Evolutionary conservation across 257 asterid species (phyloP).

Genomic region (Agastache rugosa): DNA sequence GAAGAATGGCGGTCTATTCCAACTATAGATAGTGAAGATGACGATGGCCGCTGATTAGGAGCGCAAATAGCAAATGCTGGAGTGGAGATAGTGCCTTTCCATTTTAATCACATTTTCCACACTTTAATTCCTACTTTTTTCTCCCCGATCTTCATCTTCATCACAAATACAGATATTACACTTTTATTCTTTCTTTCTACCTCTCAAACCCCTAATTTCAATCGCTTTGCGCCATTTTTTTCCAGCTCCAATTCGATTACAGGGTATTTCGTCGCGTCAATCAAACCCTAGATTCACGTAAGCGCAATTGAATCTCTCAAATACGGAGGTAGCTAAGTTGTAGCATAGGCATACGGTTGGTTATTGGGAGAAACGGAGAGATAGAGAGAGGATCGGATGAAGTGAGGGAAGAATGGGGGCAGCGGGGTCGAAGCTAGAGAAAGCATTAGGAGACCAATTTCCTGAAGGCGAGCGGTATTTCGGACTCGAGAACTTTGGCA

Average conservation of each 20-base stretch:
- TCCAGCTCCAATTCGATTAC: conserved; percentile 2
- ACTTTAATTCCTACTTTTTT: conserved; percentile 5
- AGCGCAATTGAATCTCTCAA: conserved; percentile 30
- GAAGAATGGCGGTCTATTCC: conserved; percentile 19
- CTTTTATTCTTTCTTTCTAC: neutral
- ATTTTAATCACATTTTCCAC: conserved; percentile 32
- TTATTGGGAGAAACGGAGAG: neutral
- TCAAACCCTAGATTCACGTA: conserved; percentile 34
- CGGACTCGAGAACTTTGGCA: conserved; percentile 67
- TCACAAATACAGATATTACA: conserved; percentile 29
- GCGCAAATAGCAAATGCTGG: conserved; percentile 30
- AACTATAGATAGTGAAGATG: neutral
- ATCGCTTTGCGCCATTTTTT: conserved; percentile 18
- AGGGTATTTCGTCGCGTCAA: neutral
- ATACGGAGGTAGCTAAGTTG: conserved; percentile 24
- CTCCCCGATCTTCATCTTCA: conserved; percentile 42
- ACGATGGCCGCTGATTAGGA: conserved; percentile 6
- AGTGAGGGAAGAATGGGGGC: conserved; percentile 64
- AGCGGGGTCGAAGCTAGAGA: conserved; percentile 68
- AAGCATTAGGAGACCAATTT: conserved; percentile 69
- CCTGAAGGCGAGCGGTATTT: conserved; percentile 72
- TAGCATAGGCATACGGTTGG: conserved; percentile 24
- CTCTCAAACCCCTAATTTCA: conserved; percentile 37
- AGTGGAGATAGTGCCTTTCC: conserved; percentile 31
- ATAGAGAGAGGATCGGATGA: conserved; percentile 41